Conservation (phyloP, 2,329 filamentous ascomycete genomes). For the Aureobasidium sp. region DNA sequence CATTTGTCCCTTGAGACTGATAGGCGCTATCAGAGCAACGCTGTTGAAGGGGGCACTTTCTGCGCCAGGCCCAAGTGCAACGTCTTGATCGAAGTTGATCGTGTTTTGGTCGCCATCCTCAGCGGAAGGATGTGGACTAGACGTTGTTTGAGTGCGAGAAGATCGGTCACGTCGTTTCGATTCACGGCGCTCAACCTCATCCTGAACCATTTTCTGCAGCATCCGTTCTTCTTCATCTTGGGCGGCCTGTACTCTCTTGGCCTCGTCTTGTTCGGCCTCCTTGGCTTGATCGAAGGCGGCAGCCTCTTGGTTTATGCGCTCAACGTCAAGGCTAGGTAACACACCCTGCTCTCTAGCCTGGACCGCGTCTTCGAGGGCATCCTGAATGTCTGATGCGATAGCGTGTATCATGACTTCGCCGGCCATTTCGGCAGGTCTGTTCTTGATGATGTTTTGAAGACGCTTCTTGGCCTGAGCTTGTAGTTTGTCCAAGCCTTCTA, state of each 20-base stretch:
- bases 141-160: neutral
- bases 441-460: slow-evolving; percentile 61
- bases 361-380: slow-evolving; percentile 79
- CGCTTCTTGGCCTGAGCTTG: slow-evolving; percentile 65
- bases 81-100: slow-evolving; percentile 23
- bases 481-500: slow-evolving; percentile 59
- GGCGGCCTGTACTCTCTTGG: slow-evolving; percentile 32
- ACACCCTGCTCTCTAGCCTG: slow-evolving; percentile 65
- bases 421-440: slow-evolving; percentile 57
- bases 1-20: slow-evolving; percentile 3
- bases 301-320: slow-evolving; percentile 76
- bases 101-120: neutral
- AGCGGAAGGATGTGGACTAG: neutral
- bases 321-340: slow-evolving; percentile 80
- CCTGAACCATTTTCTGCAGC: slow-evolving; percentile 63
- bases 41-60: slow-evolving; percentile 13
- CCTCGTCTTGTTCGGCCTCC: slow-evolving; percentile 35
- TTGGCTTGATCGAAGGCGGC: slow-evolving; percentile 54
- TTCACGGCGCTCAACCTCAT: slow-evolving; percentile 64
- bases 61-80: slow-evolving; percentile 24
- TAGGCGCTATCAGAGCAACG: slow-evolving; percentile 7
- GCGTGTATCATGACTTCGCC: slow-evolving; percentile 61
- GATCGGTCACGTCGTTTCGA: slow-evolving; percentile 10
- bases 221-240: slow-evolving; percentile 60
- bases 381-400: slow-evolving; percentile 53